Base-by-base conservation (phyloP, 345 rosid genomes). In the Arabidopsis thaliana region DNA sequence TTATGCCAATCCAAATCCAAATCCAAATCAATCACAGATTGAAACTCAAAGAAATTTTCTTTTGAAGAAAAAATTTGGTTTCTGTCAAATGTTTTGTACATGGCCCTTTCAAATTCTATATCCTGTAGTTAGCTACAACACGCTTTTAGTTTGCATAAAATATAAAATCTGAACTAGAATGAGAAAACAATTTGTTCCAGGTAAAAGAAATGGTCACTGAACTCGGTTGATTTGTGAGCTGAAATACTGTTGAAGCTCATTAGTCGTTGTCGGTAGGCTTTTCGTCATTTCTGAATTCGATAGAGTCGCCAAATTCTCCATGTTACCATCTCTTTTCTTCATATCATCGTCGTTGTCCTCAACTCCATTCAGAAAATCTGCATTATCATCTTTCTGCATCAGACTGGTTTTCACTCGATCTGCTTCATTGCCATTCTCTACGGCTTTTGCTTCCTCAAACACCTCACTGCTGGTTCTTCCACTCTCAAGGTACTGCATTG, bases 221-320 rank as follows among this genome's bases (percentile, higher is more conserved):
- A 37, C 28, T 59, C 66, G 45, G 16, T 44, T 48, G 4, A 13
- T 24, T 36, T 13, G 13, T 14, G 74, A 70, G 37, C 60, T 65
- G 80, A 81, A 46, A 69, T 80, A 82, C 69, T 62, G 82, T 45
- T 78, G 70, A 57, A 86, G 62, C 71, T 87, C 87, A 66, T 71
- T 81, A 50, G 76, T 71, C 12, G 79, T 78, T 50, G 78, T 73
- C 73, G 8, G 2, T 10, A 46, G 51, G 51, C 10, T 24, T 48
- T 74, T 67, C 81, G 72, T 81, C 76, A 87, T 44, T 71, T 78
- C 83, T 63, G 42, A 30, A 20, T 74, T 81, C 40, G 25, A 65
- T 75, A 78, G 38, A 2, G 59, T 79, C 14, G 22, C 75, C 51
- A 75, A 49, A 46, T 85, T 80, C 60, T 70, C 75, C 75, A 69